Evolutionary conservation across 106 monocot genomes (phyloP).

Genomic region (Triglochin maritima): DNA sequence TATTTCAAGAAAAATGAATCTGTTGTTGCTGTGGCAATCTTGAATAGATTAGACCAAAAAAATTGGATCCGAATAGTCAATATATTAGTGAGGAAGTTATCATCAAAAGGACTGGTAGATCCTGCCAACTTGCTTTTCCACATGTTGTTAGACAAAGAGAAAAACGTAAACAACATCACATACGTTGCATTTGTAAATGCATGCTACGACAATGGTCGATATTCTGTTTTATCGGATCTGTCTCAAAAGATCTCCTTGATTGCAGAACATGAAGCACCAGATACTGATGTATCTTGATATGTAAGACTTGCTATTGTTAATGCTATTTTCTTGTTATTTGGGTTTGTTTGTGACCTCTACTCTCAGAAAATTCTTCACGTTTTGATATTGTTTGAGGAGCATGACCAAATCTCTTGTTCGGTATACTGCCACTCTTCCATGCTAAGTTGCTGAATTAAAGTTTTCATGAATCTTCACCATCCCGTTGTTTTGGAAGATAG

Average conservation of each 20-base stretch:
- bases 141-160: slow-evolving; percentile 44
- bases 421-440: too few species aligned
- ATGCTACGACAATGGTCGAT: slow-evolving; percentile 57
- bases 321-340: not conserved
- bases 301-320: not conserved
- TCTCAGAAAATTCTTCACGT: not conserved
- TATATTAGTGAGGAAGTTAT: slow-evolving; percentile 73
- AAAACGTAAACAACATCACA: slow-evolving; percentile 40
- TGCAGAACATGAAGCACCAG: not conserved
- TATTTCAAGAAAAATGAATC: slow-evolving; percentile 50
- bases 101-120: slow-evolving; percentile 49
- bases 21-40: slow-evolving; percentile 37
- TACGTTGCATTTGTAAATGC: slow-evolving; percentile 67
- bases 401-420: too few species aligned
- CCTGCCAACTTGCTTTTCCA: slow-evolving; percentile 42
- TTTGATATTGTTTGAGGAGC: too few species aligned
- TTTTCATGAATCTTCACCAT: too few species aligned
- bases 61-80: slow-evolving; percentile 47
- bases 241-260: slow-evolving; percentile 40
- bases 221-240: slow-evolving; percentile 60
- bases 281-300: not conserved
- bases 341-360: not conserved
- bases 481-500: too few species aligned
- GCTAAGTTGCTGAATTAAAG: too few species aligned
- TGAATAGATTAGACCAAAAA: slow-evolving; percentile 71